Base-by-base conservation (phyloP, 129 eudicot species). In the Solidago caesia region DNA sequence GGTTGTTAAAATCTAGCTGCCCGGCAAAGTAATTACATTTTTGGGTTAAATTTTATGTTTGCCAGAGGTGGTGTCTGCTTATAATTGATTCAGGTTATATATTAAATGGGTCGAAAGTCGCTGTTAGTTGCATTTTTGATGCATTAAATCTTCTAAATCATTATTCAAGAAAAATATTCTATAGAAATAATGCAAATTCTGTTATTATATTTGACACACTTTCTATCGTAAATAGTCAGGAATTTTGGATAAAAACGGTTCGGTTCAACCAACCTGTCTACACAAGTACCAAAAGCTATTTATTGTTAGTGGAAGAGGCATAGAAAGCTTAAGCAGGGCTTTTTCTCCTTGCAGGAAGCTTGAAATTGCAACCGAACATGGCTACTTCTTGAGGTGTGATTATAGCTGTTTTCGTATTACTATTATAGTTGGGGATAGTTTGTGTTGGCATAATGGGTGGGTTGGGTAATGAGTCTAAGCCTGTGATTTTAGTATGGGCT, bases 331-430 rank as follows among this genome's bases (percentile, higher is more conserved):
- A 77, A 85, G 91, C 72, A 77, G 72, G 51, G 89, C 83, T 67
- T 82, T 92, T 76, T 69, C 92, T 65, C 90, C 96, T 44, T 92
- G 97, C 85, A 77, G 56, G 83, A 87, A 80, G 63, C 91, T 92
- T 66, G 97, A 96, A 55, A 87, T 92, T 83, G 96, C 97, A 29
- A 96, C 96, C 13, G 97, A 92, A 87, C 97, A 89, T 85, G 97
- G 97, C 16, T 92, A 92, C 83, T 92, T 85, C 55, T 80, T 92
- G 82, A 92, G 97, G 97, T 92, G 12, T 44, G 81, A 5, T n/a
- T 58, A 29, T n/a, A 10, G 26, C 44, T 44, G 8, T 44, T 52
- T 26, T 63, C 26, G 14, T 44, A 0, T 55, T 8, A 45, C 42
- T 44, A 39, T 8, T 57, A 44, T 9, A 72, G 43, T 9, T 43